Evolutionary conservation across 2,329 filamentous ascomycete species (phyloP), one percentile per base, ranked within the genome.

Genomic region (Colletotrichum orchidophilum): DNA sequence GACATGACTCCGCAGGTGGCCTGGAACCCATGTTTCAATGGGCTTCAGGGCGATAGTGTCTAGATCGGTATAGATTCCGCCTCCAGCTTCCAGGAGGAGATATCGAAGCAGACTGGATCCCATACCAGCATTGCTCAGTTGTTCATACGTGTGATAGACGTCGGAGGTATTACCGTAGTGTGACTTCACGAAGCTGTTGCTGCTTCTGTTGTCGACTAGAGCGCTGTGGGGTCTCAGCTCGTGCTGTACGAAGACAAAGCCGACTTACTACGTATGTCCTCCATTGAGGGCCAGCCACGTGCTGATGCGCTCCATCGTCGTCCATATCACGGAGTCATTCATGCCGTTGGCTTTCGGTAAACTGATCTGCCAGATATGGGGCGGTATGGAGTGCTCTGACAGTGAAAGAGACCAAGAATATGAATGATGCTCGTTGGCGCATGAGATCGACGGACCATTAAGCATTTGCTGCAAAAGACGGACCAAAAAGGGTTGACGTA

Each of bases 41-140:
- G 80, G 80, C 3, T 74, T 75, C 2, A 82, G 66, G 3, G 81
- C 80, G 11, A 82, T 77, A 3, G 83, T 80, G 29, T 83, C 81
- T 57, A 82, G 80, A 75, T 91, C 89, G 60, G 84, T 86, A 75
- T 94, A 94, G 73, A 96, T 91, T 31, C 93, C 93, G 60, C 93
- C 93, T 74, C 94, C 87, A 21, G 93, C 93, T 63, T 95, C 89
- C 71, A 96, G 85, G 70, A 93, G 89, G 74, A 93, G 85, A 79
- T 93, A 93, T 74, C 91, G 87, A 78, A 93, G 90, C 75, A 93
- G 88, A 79, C 91, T 89, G 65, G 89, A 89, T 77, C 91, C 91
- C 70, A 91, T 75, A 24, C 77, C 79, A 5, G 76, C 76, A 53
- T 77, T 78, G 5, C 69, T 70, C 31, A 79, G 65, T 11, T 69